Evolutionary conservation across 1,284 basidiomycete species (phyloP).

Genomic region (Apiotrichum sp.): DNA sequence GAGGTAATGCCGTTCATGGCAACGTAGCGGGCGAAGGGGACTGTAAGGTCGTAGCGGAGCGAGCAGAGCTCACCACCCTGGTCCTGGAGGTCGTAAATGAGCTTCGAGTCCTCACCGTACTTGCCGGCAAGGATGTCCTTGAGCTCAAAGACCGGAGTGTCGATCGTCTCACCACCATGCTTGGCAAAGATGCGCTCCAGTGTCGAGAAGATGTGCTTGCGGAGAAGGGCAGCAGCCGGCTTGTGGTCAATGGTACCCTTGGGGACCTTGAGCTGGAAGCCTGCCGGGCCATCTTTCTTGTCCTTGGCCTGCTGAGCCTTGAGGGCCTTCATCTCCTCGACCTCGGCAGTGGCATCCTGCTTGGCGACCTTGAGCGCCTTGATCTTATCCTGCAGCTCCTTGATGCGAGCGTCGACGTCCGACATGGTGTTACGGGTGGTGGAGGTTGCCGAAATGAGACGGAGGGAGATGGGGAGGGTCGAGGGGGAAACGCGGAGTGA

Average conservation of each 20-base stretch:
- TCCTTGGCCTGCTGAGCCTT: constrained; percentile 33
- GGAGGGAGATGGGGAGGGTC: not conserved
- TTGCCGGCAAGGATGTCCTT: constrained; percentile 94
- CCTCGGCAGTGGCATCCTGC: constrained; percentile 41
- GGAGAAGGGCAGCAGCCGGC: constrained; percentile 86
- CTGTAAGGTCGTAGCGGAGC: constrained; percentile 92
- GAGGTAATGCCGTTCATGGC: constrained; percentile 80
- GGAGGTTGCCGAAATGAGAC: not conserved
- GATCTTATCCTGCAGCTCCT: constrained; percentile 40
- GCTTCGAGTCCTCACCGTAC: constrained; percentile 94
- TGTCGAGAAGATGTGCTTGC: constrained; percentile 81
- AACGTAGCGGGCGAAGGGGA: constrained; percentile 90
- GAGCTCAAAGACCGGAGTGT: constrained; percentile 96
- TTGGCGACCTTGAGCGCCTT: constrained; percentile 43
- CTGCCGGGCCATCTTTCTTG: constrained; percentile 48
- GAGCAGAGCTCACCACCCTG: constrained; percentile 98
- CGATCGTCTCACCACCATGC: constrained; percentile 86
- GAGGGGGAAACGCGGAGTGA: not conserved
- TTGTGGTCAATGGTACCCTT: constrained; percentile 96
- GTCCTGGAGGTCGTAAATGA: constrained; percentile 96
- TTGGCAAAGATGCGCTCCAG: constrained; percentile 83
- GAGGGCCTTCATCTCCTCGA: constrained; percentile 45
- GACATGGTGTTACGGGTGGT: constrained; percentile 4
- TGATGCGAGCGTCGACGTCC: constrained; percentile 31
- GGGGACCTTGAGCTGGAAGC: constrained; percentile 33